Evolutionary conservation across 2,329 filamentous ascomycete genomes (phyloP), one percentile per base, ranked within the genome.

Genomic region (Aspergillus candidus): DNA sequence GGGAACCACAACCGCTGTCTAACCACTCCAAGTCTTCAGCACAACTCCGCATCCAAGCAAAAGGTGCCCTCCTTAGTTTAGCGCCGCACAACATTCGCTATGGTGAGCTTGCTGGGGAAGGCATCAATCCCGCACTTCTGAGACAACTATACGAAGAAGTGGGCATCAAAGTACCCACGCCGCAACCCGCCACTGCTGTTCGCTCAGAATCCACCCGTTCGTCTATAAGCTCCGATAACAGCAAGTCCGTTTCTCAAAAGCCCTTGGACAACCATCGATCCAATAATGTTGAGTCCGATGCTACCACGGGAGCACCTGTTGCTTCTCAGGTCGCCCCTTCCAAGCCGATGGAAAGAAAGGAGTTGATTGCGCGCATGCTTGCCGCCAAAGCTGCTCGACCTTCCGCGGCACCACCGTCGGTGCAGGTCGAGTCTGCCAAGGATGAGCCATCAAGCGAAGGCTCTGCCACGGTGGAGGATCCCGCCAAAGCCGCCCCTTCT

Each of bases 361-460:
- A 88, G 52, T 80, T 86, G 34, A 87, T 91, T 47, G 85, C 86
- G 4, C 80, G 83, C 38, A 75, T 89, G 43, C 73, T 89, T 43
- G 86, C 86, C n/a, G 81, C 79, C 1, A 89, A 86, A 61, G 77
- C 76, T 40, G 78, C 79, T 30, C 85, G 83, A 43, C 49, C 55
- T 18, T 41, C 60, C 27, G 53, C 53, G 11, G 27, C 44, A 11
- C 35, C 49, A 12, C 40, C 38, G 34, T 43, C 55, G n/a, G 17
- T 42, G 30, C 49, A 46, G 30, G 12, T 38, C 8, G 50, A 49
- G 11, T 15, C 38, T 18, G 18, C 37, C 11, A 57, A 54, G n/a
- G 44, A 51, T 33, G 11, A 38, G 6, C 32, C 53, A 17, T 39
- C 43, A 5, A 29, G 42, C 27, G 39, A 31, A 41, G 38, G 32